phyloP scores from a whole-genome alignment of 495 filamentous ascomycete genomes.

The Neurospora sp. region DNA sequence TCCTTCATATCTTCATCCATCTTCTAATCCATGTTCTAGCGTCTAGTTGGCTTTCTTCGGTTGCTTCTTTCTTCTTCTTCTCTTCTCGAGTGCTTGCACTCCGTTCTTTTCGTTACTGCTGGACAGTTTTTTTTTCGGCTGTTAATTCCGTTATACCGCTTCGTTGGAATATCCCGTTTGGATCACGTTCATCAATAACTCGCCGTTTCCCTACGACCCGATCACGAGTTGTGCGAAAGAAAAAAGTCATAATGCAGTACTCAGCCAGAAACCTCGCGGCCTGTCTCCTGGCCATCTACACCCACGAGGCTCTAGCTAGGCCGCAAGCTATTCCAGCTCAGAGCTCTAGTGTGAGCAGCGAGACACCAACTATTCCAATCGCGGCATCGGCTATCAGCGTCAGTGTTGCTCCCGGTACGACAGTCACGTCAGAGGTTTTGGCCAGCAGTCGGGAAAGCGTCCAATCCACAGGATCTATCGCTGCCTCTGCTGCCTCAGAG shows the following conservation, averaged over 20 bases:
- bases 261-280: not conserved
- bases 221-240: not conserved
- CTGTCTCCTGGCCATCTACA: not conserved
- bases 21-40: not conserved
- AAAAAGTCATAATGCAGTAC: not conserved
- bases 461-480: not conserved
- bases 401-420: not conserved
- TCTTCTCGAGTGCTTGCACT: not conserved
- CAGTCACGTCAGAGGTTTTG: conserved; percentile 8
- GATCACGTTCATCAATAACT: not conserved
- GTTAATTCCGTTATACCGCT: not conserved
- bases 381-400: not conserved
- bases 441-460: conserved; percentile 3
- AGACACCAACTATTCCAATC: not conserved
- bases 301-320: not conserved
- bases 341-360: not conserved
- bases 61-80: conserved; percentile 4
- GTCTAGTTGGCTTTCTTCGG: conserved; percentile 1
- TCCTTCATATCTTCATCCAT: not conserved
- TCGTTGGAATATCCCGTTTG: not conserved
- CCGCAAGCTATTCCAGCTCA: not conserved
- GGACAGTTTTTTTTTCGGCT: conserved; percentile 15
- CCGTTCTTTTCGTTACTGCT: conserved; percentile 23
- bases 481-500: conserved; percentile 6
- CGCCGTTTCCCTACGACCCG: not conserved